These are phyloP conservation scores for Sclerotinia subarctica DNA, from an alignment of 2,329 filamentous ascomycete species.

Conservation along the genomic window DNA sequence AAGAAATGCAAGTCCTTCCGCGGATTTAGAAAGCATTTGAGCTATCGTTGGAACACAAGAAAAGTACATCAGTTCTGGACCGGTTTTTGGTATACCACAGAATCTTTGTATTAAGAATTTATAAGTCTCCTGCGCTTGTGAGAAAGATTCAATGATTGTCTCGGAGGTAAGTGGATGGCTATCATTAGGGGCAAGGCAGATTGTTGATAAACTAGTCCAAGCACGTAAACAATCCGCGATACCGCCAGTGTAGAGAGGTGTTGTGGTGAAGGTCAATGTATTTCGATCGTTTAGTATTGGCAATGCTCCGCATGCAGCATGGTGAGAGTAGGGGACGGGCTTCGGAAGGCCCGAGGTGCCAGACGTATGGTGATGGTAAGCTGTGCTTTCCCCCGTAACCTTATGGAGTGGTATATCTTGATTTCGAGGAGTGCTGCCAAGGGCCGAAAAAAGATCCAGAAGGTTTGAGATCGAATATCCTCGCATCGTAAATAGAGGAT, in stretches of 20 bases:
- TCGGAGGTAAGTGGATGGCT: slow-evolving; percentile 39
- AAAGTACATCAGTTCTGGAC: slow-evolving; percentile 47
- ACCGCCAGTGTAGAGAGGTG: slow-evolving; percentile 64
- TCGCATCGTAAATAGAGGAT: neutral
- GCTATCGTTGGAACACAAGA: slow-evolving; percentile 60
- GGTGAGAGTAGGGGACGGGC: slow-evolving; percentile 57
- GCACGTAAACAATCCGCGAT: slow-evolving; percentile 60
- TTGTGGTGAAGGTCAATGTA: slow-evolving; percentile 59
- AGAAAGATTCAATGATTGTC: slow-evolving; percentile 9
- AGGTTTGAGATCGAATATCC: neutral
- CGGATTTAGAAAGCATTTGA: slow-evolving; percentile 49
- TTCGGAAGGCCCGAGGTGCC: slow-evolving; percentile 64
- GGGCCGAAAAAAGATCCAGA: neutral
- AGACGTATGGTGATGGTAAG: slow-evolving; percentile 51
- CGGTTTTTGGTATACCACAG: neutral
- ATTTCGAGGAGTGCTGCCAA: neutral
- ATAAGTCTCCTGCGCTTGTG: neutral
- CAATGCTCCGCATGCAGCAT: slow-evolving; percentile 52
- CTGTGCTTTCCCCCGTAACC: neutral
- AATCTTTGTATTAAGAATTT: neutral
- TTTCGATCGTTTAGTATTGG: slow-evolving; percentile 40
- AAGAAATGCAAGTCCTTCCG: slow-evolving; percentile 44
- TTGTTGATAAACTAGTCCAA: slow-evolving; percentile 57
- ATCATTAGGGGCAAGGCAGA: slow-evolving; percentile 61
- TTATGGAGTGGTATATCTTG: neutral